These are phyloP conservation scores for Psilocybe cubensis DNA, from an alignment of 768 basidiomycete genomes.

Conservation along the genomic window DNA sequence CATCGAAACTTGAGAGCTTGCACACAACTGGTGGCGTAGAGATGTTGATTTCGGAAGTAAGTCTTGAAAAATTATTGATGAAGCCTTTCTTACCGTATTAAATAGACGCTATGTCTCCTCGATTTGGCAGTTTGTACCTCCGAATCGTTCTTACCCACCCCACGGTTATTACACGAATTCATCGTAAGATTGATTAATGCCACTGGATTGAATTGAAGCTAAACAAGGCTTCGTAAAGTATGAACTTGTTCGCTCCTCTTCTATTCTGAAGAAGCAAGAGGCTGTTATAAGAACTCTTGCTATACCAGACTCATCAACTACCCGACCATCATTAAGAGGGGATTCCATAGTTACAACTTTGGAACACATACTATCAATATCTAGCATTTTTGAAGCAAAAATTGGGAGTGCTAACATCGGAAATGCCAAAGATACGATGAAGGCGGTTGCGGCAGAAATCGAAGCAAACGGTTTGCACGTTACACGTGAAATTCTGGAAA, in stretches of 20 bases:
- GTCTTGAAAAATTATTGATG: conserved; percentile 8
- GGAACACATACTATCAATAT: conserved; percentile 42
- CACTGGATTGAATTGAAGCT: neutral
- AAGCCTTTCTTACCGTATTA: neutral
- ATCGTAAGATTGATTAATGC: conserved; percentile 48
- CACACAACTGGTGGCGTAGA: conserved; percentile 55
- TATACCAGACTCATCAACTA: conserved; percentile 28
- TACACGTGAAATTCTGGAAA: conserved; percentile 26
- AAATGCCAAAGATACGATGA: conserved; percentile 60
- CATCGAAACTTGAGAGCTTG: conserved; percentile 57
- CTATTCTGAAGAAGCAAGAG: conserved; percentile 50
- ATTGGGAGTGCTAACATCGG: conserved; percentile 41
- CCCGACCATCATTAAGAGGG: conserved; percentile 30
- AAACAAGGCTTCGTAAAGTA: conserved; percentile 44
- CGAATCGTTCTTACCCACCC: conserved; percentile 58
- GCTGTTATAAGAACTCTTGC: conserved; percentile 46
- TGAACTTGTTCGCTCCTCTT: conserved; percentile 62
- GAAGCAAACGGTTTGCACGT: conserved; percentile 63
- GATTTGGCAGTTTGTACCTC: conserved; percentile 53
- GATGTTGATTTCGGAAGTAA: conserved; percentile 57
- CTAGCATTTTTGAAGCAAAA: conserved; percentile 59
- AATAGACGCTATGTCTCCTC: conserved; percentile 55
- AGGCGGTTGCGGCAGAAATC: conserved; percentile 60
- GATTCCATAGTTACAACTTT: conserved; percentile 43
- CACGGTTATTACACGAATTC: conserved; percentile 59